Conservation (phyloP, 257 asterid species). For the Nicotiana benthamiana region DNA sequence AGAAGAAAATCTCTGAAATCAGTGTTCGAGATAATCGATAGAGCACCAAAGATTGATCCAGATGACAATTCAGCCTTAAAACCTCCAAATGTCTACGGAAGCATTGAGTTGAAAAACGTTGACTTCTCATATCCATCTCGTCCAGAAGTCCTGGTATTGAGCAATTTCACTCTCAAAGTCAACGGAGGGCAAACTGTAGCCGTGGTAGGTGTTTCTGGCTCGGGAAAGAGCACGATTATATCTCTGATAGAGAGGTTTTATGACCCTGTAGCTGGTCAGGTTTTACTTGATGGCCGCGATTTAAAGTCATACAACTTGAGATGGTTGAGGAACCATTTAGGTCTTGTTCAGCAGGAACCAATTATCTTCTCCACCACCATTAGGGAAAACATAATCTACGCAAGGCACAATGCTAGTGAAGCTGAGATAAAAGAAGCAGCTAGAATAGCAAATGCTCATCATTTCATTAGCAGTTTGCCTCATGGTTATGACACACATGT, state of each 20-base stretch:
- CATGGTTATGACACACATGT: conserved; percentile 99
- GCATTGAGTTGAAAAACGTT: conserved; percentile 83
- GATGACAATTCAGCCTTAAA: conserved; percentile 87
- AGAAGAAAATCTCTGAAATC: conserved; percentile 82
- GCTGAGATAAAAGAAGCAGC: conserved; percentile 99
- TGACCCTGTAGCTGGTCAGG: conserved; percentile 94
- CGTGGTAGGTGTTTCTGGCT: conserved; percentile 96
- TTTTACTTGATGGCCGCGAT: conserved; percentile 86
- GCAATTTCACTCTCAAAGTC: conserved; percentile 94
- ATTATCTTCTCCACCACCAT: conserved; percentile 93
- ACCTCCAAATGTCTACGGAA: conserved; percentile 97
- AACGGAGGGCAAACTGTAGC: conserved; percentile 98
- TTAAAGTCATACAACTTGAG: conserved; percentile 80
- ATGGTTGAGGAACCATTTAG: conserved; percentile 98
- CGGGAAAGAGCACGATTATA: conserved; percentile 96
- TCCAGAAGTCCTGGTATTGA: conserved; percentile 87
- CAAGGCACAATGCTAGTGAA: conserved; percentile 99
- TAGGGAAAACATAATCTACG: conserved; percentile 88
- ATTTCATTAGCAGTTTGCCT: conserved; percentile 97
- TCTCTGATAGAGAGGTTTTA: conserved; percentile 86
- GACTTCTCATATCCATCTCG: conserved; percentile 94
- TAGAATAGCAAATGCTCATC: conserved; percentile 98
- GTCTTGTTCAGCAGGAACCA: conserved; percentile 97
- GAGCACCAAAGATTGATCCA: conserved; percentile 88
- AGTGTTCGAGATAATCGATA: conserved; percentile 90